These are phyloP conservation scores for Pythium rhizo-oryzae DNA, from an alignment of 352 stramenopile genomes.

Conservation along the genomic window DNA sequence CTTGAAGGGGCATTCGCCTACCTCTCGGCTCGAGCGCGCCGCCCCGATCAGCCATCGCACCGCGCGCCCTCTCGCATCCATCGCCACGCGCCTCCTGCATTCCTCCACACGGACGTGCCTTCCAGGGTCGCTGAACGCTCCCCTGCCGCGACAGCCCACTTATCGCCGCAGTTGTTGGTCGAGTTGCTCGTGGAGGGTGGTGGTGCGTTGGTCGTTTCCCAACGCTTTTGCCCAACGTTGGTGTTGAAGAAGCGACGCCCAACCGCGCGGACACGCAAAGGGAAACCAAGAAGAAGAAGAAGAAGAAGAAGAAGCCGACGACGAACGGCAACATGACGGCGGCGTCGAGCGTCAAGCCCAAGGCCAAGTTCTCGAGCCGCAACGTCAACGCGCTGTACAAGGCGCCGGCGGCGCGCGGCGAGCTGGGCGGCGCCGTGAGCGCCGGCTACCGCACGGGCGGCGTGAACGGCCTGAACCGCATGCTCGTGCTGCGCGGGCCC, in stretches of 20 bases:
- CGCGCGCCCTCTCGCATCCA: too few relatives aligned
- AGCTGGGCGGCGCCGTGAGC: conserved; percentile 21
- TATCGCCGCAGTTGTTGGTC: background rate
- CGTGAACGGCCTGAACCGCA: conserved; percentile 30
- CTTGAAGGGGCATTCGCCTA: conserved; percentile 15
- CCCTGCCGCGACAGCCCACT: background rate
- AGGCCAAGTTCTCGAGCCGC: conserved; percentile 72
- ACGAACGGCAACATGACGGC: conserved; percentile 7
- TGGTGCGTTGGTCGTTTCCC: background rate
- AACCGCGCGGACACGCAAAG: conserved; percentile 1
- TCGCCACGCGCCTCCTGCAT: too few relatives aligned
- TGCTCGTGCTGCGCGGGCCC: conserved; percentile 52
- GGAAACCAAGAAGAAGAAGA: background rate
- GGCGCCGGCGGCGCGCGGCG: conserved; percentile 41
- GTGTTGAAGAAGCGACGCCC: conserved; percentile 5
- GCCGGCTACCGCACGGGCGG: conserved; percentile 1
- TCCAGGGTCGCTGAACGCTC: background rate
- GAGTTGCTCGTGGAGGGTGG: conserved; percentile 2
- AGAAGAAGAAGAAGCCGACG: background rate
- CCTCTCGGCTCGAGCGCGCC: background rate
- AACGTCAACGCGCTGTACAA: conserved; percentile 78
- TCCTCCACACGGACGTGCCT: background rate
- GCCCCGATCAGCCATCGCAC: background rate
- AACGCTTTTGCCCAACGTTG: background rate
- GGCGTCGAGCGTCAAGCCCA: conserved; percentile 38